Percentiles rank a stretch among this genome's conserved stretches.
These are phyloP conservation scores for Phytophthora macrochlamydospora DNA, from an alignment of 352 stramenopile genomes.

Conservation along the genomic window DNA sequence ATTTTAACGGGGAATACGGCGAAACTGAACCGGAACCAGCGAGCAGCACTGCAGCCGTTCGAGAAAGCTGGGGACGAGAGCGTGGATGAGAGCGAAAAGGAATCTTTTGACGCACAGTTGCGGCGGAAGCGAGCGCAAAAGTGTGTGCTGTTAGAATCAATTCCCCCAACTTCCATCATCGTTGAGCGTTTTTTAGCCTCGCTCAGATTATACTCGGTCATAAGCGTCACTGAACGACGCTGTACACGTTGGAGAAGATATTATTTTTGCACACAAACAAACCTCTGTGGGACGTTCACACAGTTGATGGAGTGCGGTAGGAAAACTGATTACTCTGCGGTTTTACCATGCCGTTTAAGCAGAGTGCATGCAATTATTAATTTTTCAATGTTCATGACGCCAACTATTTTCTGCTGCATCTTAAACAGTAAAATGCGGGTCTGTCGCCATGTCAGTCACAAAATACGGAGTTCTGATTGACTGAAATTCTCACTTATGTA, in stretches of 20 bases:
- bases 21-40: neutral
- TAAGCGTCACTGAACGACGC: conserved; percentile 1
- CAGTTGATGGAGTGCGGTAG: too few species aligned
- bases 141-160: neutral
- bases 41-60: neutral
- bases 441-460: too few species aligned
- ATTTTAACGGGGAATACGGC: neutral
- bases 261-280: conserved; percentile 3
- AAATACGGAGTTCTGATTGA: too few species aligned
- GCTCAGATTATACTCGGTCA: conserved; percentile 3
- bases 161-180: conserved; percentile 7
- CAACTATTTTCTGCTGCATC: too few species aligned
- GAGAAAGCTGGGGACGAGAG: neutral
- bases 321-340: too few species aligned
- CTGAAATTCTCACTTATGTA: too few species aligned
- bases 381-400: too few species aligned
- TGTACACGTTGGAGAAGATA: conserved; percentile 7
- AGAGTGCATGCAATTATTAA: too few species aligned
- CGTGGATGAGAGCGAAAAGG: neutral
- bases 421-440: too few species aligned
- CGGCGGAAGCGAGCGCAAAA: neutral
- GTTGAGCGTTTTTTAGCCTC: conserved; percentile 9
- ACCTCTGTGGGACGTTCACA: too few species aligned
- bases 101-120: neutral
- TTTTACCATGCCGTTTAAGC: too few species aligned